These are phyloP conservation scores for Volvariella surrecta DNA, from an alignment of 1,284 basidiomycete species.

Conservation along the genomic window DNA sequence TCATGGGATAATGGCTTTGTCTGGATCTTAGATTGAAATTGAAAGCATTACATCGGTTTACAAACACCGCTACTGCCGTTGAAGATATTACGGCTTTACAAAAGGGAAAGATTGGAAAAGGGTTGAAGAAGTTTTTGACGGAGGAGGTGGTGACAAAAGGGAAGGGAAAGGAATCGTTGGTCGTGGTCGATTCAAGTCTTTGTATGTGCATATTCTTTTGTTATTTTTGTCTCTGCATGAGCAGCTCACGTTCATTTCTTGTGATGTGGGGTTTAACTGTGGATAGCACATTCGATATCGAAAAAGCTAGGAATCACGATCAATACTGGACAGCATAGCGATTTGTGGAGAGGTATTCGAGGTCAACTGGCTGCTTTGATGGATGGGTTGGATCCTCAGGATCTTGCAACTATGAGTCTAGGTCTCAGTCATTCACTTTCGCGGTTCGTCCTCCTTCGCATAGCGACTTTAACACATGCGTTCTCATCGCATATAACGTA, in stretches of 20 bases:
- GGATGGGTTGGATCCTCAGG: constrained; percentile 89
- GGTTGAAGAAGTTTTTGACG: constrained; percentile 88
- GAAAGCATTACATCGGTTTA: constrained; percentile 93
- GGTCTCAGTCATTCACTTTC: constrained; percentile 96
- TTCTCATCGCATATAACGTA: constrained; percentile 5
- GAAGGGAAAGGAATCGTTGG: constrained; percentile 81
- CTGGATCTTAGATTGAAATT: constrained; percentile 70
- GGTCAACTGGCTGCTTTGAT: constrained; percentile 82
- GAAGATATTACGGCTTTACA: constrained; percentile 94
- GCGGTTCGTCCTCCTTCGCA: constrained; percentile 39
- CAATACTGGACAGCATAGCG: constrained; percentile 40
- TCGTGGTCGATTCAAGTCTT: constrained; percentile 88
- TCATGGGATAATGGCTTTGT: background rate
- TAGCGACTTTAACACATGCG: background rate
- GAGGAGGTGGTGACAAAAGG: constrained; percentile 84
- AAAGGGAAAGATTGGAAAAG: constrained; percentile 89
- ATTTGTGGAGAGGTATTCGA: constrained; percentile 95
- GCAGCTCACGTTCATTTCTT: background rate
- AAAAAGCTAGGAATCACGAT: constrained; percentile 96
- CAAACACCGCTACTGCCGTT: constrained; percentile 96
- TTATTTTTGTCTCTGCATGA: constrained; percentile 1
- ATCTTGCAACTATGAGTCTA: constrained; percentile 95
- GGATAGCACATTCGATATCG: constrained; percentile 79
- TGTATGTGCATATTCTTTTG: constrained; percentile 47
- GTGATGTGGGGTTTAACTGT: constrained; percentile 1